Percentiles rank a stretch among this genome's conserved stretches.
These are phyloP conservation scores for Pyrus pyrifolia DNA, from an alignment of 306 rosid species.

Conservation along the genomic window DNA sequence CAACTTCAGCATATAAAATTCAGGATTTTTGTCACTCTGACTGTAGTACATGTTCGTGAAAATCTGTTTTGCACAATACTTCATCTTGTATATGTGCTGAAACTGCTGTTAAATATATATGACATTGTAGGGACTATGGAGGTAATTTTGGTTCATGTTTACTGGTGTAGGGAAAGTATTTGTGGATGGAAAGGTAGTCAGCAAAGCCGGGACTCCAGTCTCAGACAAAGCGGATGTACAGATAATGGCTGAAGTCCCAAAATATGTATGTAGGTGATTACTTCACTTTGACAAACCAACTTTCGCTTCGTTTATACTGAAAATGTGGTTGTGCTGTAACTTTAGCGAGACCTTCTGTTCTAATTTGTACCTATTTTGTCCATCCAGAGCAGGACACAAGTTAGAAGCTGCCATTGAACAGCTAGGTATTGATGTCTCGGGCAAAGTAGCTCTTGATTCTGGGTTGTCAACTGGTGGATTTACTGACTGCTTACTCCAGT, in stretches of 20 bases:
- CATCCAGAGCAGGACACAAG: slow-evolving; percentile 81
- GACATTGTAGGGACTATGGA: not conserved
- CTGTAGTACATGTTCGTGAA: not conserved
- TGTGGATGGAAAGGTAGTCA: slow-evolving; percentile 74
- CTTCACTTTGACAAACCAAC: slow-evolving; percentile 21
- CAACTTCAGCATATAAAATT: not conserved
- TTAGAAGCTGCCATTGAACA: slow-evolving; percentile 91
- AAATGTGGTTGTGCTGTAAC: not conserved
- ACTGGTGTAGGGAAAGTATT: slow-evolving; percentile 64
- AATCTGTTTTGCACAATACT: not conserved
- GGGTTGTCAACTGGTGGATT: slow-evolving; percentile 95
- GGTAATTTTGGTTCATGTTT: not conserved
- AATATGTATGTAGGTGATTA: slow-evolving; percentile 99
- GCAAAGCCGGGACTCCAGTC: slow-evolving; percentile 80
- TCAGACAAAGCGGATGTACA: slow-evolving; percentile 70
- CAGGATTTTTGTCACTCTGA: not conserved
- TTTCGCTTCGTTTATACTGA: slow-evolving; percentile 6
- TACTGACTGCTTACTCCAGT: slow-evolving; percentile 90
- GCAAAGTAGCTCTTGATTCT: slow-evolving; percentile 89
- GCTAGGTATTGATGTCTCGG: slow-evolving; percentile 60
- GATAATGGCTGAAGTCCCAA: slow-evolving; percentile 82
- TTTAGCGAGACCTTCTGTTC: slow-evolving; percentile 9
- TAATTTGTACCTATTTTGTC: not conserved
- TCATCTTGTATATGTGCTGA: not conserved
- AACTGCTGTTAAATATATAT: not conserved